These are phyloP conservation scores for Eucalyptus curtisii DNA, from an alignment of 345 rosid genomes.

Conservation along the genomic window DNA sequence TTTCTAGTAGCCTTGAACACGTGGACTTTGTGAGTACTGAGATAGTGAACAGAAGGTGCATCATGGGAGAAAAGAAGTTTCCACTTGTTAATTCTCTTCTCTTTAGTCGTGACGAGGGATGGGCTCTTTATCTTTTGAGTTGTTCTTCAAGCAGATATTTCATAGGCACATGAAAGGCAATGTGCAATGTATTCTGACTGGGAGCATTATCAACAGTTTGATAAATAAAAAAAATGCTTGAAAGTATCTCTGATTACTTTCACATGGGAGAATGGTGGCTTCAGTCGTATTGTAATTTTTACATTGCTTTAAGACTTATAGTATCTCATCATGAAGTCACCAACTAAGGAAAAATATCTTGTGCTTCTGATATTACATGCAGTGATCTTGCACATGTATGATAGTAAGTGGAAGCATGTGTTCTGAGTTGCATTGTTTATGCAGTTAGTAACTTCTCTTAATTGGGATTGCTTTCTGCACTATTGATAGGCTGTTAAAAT, in stretches of 20 bases:
- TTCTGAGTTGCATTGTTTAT: neutral
- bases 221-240: neutral
- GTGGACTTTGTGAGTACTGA: neutral
- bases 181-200: neutral
- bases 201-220: neutral
- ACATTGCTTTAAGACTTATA: neutral
- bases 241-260: neutral
- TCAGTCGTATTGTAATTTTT: neutral
- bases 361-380: neutral
- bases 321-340: neutral
- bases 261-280: neutral
- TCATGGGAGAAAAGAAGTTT: neutral
- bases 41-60: neutral
- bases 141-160: neutral
- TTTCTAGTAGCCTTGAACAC: neutral
- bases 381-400: neutral
- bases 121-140: neutral
- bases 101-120: neutral
- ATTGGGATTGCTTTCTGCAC: neutral
- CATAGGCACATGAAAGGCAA: neutral
- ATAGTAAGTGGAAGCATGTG: neutral
- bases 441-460: neutral
- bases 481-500: neutral
- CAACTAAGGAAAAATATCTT: neutral
- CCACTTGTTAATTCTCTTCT: neutral